A percentile compares a stretch with the other conserved stretches of the same genome.
These are phyloP conservation scores for Schizosaccharomyces lindneri DNA, from an alignment of 805 yeast species.

Conservation along the genomic window DNA sequence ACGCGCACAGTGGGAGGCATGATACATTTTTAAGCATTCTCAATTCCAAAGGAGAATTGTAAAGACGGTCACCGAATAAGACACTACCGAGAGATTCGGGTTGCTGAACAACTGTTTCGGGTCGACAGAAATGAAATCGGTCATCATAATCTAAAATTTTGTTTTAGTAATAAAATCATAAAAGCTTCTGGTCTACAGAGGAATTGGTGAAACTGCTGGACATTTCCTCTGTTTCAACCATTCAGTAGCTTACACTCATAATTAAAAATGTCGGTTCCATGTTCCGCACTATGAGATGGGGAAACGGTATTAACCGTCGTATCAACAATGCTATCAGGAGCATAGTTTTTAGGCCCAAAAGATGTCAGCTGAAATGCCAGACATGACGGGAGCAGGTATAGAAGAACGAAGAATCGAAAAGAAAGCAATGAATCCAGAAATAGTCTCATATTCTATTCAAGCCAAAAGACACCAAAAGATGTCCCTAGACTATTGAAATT, in stretches of 20 bases:
- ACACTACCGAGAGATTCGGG: constrained; percentile 81
- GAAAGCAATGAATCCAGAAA: neutral
- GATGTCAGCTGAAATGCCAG: neutral
- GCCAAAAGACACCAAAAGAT: too few relatives aligned
- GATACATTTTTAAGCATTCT: constrained; percentile 47
- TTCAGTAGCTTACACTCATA: constrained; percentile 13
- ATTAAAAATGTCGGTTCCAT: neutral
- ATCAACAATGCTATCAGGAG: constrained; percentile 45
- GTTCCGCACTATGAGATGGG: neutral
- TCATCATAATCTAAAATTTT: constrained; percentile 35
- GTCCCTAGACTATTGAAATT: too few relatives aligned
- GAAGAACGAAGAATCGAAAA: neutral
- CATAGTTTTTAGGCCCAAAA: constrained; percentile 17
- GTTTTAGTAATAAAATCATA: neutral
- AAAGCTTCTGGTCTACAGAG: neutral
- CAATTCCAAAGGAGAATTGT: constrained; percentile 69
- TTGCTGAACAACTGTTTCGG: constrained; percentile 27
- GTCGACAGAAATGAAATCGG: constrained; percentile 57
- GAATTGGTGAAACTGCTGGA: neutral
- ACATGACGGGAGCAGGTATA: neutral
- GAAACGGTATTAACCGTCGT: constrained; percentile 27
- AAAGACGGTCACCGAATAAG: constrained; percentile 84
- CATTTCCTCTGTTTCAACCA: neutral
- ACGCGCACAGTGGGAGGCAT: constrained; percentile 44
- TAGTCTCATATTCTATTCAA: neutral